Conservation (phyloP, 2,329 filamentous ascomycete genomes). For the Aspergillus aculeatinus region DNA sequence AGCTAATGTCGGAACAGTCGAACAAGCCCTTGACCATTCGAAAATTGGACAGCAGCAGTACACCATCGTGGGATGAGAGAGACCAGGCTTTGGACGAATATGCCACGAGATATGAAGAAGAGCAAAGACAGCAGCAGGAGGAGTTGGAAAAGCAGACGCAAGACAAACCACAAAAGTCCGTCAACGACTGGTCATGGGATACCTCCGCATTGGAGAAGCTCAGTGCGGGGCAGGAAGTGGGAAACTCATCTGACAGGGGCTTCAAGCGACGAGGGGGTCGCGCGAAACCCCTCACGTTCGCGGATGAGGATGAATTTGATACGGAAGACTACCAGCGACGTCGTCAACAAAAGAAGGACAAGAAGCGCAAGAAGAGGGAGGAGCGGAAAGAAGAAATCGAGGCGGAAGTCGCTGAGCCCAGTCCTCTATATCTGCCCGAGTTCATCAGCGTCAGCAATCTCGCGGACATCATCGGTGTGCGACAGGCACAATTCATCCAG, state of each 20-base stretch:
- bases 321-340: conserved; percentile 37
- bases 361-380: conserved; percentile 42
- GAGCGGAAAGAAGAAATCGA: conserved; percentile 28
- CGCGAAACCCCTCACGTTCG: conserved; percentile 19
- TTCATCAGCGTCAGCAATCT: conserved; percentile 87
- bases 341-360: conserved; percentile 32
- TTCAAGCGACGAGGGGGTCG: conserved; percentile 26
- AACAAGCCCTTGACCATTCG: not conserved
- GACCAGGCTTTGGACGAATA: not conserved
- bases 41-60: not conserved
- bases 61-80: not conserved
- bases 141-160: conserved; percentile 4
- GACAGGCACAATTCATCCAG: conserved; percentile 66
- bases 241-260: conserved; percentile 13
- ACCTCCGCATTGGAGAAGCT: conserved; percentile 28
- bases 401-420: conserved; percentile 42
- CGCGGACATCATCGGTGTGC: conserved; percentile 70
- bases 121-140: not conserved
- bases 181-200: conserved; percentile 29
- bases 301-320: conserved; percentile 39
- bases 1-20: not conserved
- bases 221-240: conserved; percentile 10
- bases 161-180: conserved; percentile 15
- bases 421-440: conserved; percentile 76
- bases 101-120: not conserved